Percentiles rank a stretch among this genome's conserved stretches.
These are phyloP conservation scores for Pistacia atlantica DNA, from an alignment of 345 rosid species.

Conservation along the genomic window DNA sequence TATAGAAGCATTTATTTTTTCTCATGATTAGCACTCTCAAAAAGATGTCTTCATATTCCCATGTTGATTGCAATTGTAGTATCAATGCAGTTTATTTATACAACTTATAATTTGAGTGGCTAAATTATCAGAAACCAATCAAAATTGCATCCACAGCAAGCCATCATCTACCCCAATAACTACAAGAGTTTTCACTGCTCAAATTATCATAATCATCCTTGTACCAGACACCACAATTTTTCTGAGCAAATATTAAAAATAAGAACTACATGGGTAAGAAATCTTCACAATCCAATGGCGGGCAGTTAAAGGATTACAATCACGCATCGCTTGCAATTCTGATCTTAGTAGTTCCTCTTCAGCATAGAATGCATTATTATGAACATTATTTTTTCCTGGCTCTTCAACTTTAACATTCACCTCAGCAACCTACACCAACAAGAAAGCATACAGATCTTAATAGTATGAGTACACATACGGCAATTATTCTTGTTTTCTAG, in stretches of 20 bases:
- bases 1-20: too few species aligned
- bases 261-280: constrained; percentile 2
- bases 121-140: neutral
- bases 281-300: constrained; percentile 85
- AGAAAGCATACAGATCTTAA: constrained; percentile 8
- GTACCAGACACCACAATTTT: neutral
- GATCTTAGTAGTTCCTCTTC: constrained; percentile 63
- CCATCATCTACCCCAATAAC: neutral
- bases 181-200: neutral
- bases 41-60: neutral
- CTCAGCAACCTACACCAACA: constrained; percentile 55
- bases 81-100: neutral
- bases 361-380: constrained; percentile 75
- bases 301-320: constrained; percentile 62
- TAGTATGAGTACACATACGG: neutral
- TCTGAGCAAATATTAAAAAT: constrained; percentile 1
- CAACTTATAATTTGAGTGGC: neutral
- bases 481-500: neutral
- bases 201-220: neutral
- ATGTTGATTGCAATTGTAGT: too few species aligned
- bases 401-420: constrained; percentile 71
- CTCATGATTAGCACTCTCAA: neutral
- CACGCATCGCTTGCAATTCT: constrained; percentile 69
- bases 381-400: constrained; percentile 67
- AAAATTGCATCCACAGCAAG: neutral